Evolutionary conservation across 2,329 filamentous ascomycete genomes (phyloP).

Genomic region (Cladophialophora carrionii): DNA sequence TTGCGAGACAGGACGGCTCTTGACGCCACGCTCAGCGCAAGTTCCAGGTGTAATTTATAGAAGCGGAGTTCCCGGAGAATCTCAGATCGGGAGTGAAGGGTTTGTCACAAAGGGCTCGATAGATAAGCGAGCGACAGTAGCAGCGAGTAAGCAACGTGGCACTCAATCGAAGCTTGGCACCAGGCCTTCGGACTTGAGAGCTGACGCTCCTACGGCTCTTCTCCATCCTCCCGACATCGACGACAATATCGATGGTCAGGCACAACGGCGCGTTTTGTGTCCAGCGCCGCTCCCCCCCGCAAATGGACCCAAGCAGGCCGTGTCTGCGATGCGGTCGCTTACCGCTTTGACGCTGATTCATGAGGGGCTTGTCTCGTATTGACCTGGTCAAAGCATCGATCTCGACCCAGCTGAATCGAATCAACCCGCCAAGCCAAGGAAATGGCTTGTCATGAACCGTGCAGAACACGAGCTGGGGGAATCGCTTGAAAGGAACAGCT

Average conservation of each 20-base stretch:
- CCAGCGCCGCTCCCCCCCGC: background rate
- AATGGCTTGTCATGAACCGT: background rate
- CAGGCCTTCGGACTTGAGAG: background rate
- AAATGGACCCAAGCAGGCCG: background rate
- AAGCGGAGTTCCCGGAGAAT: too few relatives aligned
- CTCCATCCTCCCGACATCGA: background rate
- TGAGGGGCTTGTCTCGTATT: constrained; percentile 4
- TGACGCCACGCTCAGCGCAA: too few relatives aligned
- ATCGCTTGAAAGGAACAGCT: background rate
- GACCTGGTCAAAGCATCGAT: background rate
- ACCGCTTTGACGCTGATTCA: background rate
- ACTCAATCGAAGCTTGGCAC: too few relatives aligned
- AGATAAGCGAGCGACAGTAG: background rate
- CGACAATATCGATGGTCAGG: background rate
- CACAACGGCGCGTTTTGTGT: background rate
- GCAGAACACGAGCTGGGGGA: background rate
- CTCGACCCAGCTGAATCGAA: background rate
- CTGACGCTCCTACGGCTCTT: background rate
- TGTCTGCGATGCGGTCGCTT: background rate
- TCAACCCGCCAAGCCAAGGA: background rate
- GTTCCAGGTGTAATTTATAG: too few relatives aligned
- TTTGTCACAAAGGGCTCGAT: too few relatives aligned
- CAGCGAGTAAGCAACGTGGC: too few relatives aligned
- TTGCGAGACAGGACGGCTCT: too few relatives aligned
- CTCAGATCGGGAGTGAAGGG: too few relatives aligned